phyloP scores from a whole-genome alignment of 257 asterid genomes.

The Solanum commersonii region DNA sequence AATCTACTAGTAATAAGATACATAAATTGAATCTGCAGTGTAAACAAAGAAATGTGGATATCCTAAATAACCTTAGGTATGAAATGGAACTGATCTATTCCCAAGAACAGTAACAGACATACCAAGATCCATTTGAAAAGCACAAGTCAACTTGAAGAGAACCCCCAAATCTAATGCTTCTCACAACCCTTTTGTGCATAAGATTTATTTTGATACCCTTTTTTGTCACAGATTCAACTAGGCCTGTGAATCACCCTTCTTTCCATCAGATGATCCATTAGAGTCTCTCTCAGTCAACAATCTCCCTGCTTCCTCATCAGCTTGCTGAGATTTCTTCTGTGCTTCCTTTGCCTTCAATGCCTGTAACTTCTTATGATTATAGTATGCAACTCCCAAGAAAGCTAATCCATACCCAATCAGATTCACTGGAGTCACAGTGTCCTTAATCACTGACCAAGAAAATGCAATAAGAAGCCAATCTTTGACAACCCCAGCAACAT shows the following conservation, averaged over 20 bases:
- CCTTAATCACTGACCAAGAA: constrained; percentile 21
- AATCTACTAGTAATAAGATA: background rate
- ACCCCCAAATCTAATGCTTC: background rate
- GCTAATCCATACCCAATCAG: constrained; percentile 14
- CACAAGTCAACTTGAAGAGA: background rate
- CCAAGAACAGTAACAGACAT: background rate
- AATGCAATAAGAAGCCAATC: constrained; percentile 20
- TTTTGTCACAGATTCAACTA: background rate
- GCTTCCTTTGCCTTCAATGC: constrained; percentile 7
- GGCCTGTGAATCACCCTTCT: constrained; percentile 1
- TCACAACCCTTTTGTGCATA: background rate
- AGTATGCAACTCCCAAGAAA: constrained; percentile 1
- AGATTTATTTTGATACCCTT: background rate
- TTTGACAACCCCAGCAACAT: constrained; percentile 24
- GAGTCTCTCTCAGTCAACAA: constrained; percentile 2
- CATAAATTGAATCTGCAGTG: background rate
- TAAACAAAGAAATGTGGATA: background rate
- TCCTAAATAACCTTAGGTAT: background rate
- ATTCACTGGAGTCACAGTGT: constrained; percentile 16
- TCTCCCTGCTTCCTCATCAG: constrained; percentile 4
- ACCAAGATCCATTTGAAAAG: background rate
- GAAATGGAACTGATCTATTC: background rate
- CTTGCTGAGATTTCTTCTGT: background rate
- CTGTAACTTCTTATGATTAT: constrained; percentile 5
- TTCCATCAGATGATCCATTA: background rate